phyloP scores from a whole-genome alignment of 495 filamentous ascomycete species.

The Penicillium bovifimosum region DNA sequence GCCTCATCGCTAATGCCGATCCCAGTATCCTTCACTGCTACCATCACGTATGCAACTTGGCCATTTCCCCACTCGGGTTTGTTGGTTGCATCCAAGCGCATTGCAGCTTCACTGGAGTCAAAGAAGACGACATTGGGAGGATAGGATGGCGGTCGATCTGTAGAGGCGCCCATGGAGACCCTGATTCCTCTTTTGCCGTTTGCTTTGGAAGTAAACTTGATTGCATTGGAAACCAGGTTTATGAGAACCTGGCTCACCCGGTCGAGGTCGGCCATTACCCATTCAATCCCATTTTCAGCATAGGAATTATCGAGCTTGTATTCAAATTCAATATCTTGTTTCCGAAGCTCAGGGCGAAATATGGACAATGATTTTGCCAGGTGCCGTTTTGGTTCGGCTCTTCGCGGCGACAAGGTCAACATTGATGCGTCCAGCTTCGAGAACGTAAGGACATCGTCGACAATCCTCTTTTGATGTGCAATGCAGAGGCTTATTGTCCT shows the following conservation, averaged over 20 bases:
- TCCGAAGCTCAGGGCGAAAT: conserved; percentile 65
- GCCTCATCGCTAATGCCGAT: conserved; percentile 68
- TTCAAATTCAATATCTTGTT: conserved; percentile 59
- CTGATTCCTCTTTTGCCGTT: conserved; percentile 53
- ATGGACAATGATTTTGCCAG: conserved; percentile 64
- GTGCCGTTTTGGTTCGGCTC: conserved; percentile 60
- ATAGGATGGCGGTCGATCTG: conserved; percentile 41
- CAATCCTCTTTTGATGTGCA: conserved; percentile 73
- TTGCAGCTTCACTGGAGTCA: conserved; percentile 34
- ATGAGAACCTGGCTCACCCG: conserved; percentile 69
- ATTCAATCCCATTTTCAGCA: conserved; percentile 51
- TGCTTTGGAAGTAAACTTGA: conserved; percentile 64
- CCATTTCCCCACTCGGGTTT: conserved; percentile 63
- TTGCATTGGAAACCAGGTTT: conserved; percentile 71
- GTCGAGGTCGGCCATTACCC: conserved; percentile 64
- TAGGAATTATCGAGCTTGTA: conserved; percentile 56
- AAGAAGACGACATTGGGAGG: conserved; percentile 49
- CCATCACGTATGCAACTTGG: conserved; percentile 62
- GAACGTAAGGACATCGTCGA: conserved; percentile 72
- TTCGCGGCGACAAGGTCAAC: conserved; percentile 61
- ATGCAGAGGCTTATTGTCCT: conserved; percentile 72
- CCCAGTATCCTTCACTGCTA: conserved; percentile 75
- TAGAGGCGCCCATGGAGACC: conserved; percentile 64
- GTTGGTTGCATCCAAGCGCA: conserved; percentile 40
- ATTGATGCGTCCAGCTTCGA: conserved; percentile 79